A percentile compares a stretch with the other conserved stretches of the same genome.
Conservation (phyloP, 768 basidiomycete species). For the Lactarius akahatsu region DNA sequence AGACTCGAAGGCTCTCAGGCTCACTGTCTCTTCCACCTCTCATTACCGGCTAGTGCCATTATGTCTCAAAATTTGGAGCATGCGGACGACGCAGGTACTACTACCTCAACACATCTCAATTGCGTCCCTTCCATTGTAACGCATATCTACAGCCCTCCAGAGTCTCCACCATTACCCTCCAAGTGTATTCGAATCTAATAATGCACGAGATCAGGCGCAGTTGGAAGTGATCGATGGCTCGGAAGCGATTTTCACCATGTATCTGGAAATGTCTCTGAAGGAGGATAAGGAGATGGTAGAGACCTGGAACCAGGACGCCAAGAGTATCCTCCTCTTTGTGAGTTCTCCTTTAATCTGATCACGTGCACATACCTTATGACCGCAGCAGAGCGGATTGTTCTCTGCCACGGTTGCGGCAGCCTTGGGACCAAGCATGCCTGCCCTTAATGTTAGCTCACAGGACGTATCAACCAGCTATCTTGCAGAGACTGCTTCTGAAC, state of each 20-base stretch:
- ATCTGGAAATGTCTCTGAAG: background rate
- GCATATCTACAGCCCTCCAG: too few relatives aligned
- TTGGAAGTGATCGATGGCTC: background rate
- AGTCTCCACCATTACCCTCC: too few relatives aligned
- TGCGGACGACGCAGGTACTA: too few relatives aligned
- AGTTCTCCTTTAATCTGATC: background rate
- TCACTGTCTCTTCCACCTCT: too few relatives aligned
- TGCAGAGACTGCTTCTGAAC: background rate
- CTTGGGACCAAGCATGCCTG: conserved; percentile 10
- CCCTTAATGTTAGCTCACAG: conserved; percentile 4
- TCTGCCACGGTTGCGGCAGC: conserved; percentile 23
- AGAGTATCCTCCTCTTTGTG: background rate
- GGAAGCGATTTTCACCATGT: background rate
- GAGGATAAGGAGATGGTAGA: background rate
- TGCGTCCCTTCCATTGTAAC: too few relatives aligned
- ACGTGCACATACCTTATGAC: background rate
- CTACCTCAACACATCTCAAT: too few relatives aligned
- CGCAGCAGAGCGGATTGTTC: conserved; percentile 20
- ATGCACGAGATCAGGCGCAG: too few relatives aligned
- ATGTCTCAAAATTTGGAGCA: too few relatives aligned
- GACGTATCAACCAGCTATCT: conserved; percentile 8
- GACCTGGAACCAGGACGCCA: background rate
- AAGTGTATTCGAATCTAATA: too few relatives aligned
- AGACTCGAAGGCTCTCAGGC: too few relatives aligned
- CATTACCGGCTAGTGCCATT: too few relatives aligned